Percentiles rank a stretch among this genome's conserved stretches.
Conservation (phyloP, 2,329 filamentous ascomycete species). For the Talaromyces pinophilus region DNA sequence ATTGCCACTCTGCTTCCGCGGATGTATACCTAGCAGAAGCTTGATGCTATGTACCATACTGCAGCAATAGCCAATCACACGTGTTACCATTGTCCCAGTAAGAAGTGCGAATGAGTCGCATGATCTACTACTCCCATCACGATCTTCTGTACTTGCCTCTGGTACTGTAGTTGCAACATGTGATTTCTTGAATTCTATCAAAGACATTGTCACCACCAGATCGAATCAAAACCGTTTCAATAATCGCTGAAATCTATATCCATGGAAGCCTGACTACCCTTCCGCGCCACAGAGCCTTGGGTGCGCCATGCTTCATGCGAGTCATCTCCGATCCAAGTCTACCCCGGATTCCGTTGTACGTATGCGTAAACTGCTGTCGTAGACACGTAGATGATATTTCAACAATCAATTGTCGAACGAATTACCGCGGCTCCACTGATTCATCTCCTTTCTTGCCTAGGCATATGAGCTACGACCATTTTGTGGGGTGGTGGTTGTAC, state of each 20-base stretch:
- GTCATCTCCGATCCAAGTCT: background rate
- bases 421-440: background rate
- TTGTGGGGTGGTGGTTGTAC: background rate
- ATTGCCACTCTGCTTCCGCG: background rate
- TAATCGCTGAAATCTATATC: background rate
- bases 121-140: background rate
- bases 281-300: background rate
- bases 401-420: background rate
- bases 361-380: background rate
- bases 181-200: background rate
- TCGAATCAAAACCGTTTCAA: background rate
- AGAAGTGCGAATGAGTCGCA: background rate
- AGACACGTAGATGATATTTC: background rate
- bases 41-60: background rate
- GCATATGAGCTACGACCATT: background rate
- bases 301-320: conserved; percentile 3
- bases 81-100: background rate
- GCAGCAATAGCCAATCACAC: background rate
- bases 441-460: background rate
- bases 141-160: background rate
- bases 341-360: background rate
- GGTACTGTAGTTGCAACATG: background rate
- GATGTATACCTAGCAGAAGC: background rate
- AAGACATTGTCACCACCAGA: background rate
- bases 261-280: background rate